phyloP scores from a whole-genome alignment of 768 basidiomycete species.

The Mycena leptocephala region DNA sequence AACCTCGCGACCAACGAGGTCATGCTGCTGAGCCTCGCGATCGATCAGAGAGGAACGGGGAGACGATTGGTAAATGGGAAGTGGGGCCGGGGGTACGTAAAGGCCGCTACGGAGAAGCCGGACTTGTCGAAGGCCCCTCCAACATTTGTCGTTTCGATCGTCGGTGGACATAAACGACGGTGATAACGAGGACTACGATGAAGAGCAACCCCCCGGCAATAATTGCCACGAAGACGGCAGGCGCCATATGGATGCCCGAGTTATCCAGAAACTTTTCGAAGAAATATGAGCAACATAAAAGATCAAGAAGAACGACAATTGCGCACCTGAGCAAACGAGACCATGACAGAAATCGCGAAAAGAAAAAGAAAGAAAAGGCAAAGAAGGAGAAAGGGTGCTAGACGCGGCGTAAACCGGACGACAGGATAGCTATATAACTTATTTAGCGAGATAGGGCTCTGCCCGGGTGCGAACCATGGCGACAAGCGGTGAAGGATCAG shows the following conservation, averaged over 20 bases:
- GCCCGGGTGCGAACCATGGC: slow-evolving; percentile 14
- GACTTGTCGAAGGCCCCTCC: slow-evolving; percentile 31
- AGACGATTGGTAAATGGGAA: slow-evolving; percentile 3
- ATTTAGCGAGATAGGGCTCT: slow-evolving; percentile 17
- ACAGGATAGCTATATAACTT: not conserved
- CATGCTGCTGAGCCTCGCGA: slow-evolving; percentile 30
- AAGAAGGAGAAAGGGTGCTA: slow-evolving; percentile 22
- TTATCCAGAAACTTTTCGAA: slow-evolving; percentile 16
- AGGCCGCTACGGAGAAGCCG: slow-evolving; percentile 10
- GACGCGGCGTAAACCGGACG: slow-evolving; percentile 21
- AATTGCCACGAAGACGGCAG: slow-evolving; percentile 26
- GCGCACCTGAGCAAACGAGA: slow-evolving; percentile 34
- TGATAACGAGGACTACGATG: slow-evolving; percentile 17
- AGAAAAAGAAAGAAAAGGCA: not conserved
- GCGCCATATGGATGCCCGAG: slow-evolving; percentile 30
- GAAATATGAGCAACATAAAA: not conserved
- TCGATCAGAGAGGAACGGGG: slow-evolving; percentile 12
- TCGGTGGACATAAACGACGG: slow-evolving; percentile 25
- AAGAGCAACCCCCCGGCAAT: slow-evolving; percentile 27
- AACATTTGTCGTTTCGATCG: slow-evolving; percentile 31
- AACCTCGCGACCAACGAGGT: slow-evolving; percentile 29
- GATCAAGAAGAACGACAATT: not conserved
- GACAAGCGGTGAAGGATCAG: slow-evolving; percentile 10
- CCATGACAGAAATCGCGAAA: not conserved
- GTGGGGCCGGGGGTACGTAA: slow-evolving; percentile 31